Percentiles rank a stretch among this genome's conserved stretches.
Conservation (phyloP, 805 yeast species). For the Saccharomycopsis oosterbeekiorum region DNA sequence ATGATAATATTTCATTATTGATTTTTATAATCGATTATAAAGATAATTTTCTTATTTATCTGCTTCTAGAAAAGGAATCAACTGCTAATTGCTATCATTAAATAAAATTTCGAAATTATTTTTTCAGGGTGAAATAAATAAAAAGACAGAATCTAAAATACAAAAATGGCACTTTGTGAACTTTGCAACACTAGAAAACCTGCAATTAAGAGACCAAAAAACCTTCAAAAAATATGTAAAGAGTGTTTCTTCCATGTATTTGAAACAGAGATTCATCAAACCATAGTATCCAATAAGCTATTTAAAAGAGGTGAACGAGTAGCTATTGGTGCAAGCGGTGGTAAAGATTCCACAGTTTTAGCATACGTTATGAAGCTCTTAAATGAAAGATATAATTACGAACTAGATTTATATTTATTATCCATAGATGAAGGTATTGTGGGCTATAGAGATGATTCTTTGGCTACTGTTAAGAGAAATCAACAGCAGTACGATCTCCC, state of each 20-base stretch:
- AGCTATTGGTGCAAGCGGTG: constrained; percentile 98
- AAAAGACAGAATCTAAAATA: not conserved
- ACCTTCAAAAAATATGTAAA: constrained; percentile 80
- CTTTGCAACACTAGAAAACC: constrained; percentile 77
- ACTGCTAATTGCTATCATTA: no score
- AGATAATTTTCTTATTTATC: no score
- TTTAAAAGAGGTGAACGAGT: constrained; percentile 77
- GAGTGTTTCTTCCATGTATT: constrained; percentile 83
- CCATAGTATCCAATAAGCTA: constrained; percentile 60
- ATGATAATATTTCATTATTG: not conserved
- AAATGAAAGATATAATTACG: constrained; percentile 83
- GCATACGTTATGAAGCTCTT: constrained; percentile 80
- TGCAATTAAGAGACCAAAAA: constrained; percentile 84
- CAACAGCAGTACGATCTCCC: constrained; percentile 77
- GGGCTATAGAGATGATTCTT: constrained; percentile 94
- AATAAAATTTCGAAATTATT: not conserved
- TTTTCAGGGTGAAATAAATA: not conserved
- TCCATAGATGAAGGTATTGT: constrained; percentile 95
- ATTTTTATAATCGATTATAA: no score
- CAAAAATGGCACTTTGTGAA: constrained; percentile 43
- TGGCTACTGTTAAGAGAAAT: constrained; percentile 93
- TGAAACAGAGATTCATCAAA: constrained; percentile 91
- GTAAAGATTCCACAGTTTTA: constrained; percentile 93
- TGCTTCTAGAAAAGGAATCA: no score
- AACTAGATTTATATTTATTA: constrained; percentile 70